Evolutionary conservation across 2,329 filamentous ascomycete genomes (phyloP), one percentile per base, ranked within the genome.

Genomic region (Neonectria faginata): DNA sequence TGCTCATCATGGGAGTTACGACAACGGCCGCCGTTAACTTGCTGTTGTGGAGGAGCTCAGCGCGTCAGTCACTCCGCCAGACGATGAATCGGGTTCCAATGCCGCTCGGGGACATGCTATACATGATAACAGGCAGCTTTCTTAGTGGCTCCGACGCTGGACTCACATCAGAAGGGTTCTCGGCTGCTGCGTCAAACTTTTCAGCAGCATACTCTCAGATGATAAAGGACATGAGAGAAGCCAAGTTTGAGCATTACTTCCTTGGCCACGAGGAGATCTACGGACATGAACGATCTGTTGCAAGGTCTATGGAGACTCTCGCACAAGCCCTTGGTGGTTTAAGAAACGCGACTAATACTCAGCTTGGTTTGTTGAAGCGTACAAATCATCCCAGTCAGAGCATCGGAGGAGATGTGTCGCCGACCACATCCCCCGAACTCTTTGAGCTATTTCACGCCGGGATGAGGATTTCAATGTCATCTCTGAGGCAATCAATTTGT

Each of bases 321-420:
- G 90, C 93, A 2, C 95, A 97, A 76, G 94, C 93, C 64, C 89
- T 97, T 66, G 95, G 95, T 76, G 96, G 95, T 5, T 81, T 99
- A 71, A 88, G 93, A 67, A 97, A 94, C 80, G 94, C 96, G 31
- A 92, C 95, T 16, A 88, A 91, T 57, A 94, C 95, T 9, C 96
- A 99, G 73, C 96, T 98, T 72, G 88, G 91, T 10, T 85, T 97
- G 31, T 82, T 97, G 39, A 89, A 90, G 14, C 64, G 71, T 7
- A 58, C 64, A 0, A 69, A 60, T 5, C 51, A 14, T 0, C 45
- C 54, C 1, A 66, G 10, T 2, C 14, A 39, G 1, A 12, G 12
- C 3, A 2, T 2, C 0, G 18, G 22, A 0, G 53, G 47, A 0
- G 54, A 50, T 0, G 18, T 1, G 12, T 36, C 47, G 2, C 52